Evolutionary conservation across 1,139 yeast genomes (phyloP).

Genomic region (Taphrina communis): DNA sequence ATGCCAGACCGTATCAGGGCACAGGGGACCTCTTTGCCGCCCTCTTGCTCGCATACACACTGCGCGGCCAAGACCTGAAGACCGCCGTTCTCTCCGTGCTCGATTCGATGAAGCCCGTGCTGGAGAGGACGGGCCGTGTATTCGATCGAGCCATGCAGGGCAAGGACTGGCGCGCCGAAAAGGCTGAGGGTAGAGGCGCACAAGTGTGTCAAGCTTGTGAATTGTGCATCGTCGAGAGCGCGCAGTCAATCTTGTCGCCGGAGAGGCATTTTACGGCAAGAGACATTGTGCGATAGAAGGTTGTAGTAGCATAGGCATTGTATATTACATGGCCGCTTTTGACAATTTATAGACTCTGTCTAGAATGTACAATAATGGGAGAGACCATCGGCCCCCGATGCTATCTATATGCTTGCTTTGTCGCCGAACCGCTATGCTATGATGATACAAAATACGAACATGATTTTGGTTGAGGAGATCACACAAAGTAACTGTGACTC

Average conservation of each 20-base stretch:
- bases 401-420: constrained; percentile 7
- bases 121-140: constrained; percentile 20
- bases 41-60: constrained; percentile 35
- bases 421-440: constrained; percentile 5
- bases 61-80: constrained; percentile 6
- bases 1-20: constrained; percentile 83
- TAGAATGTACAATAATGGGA: background rate
- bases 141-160: constrained; percentile 12
- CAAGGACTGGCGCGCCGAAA: constrained; percentile 18
- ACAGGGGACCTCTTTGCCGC: constrained; percentile 93
- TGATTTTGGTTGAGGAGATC: constrained; percentile 34
- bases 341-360: background rate
- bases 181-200: constrained; percentile 28
- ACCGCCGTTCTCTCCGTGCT: constrained; percentile 22
- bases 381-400: background rate
- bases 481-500: constrained; percentile 91
- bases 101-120: constrained; percentile 21
- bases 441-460: background rate
- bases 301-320: background rate
- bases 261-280: background rate
- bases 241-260: constrained; percentile 19
- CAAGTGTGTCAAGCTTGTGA: constrained; percentile 38
- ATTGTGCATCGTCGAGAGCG: constrained; percentile 38
- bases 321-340: background rate
- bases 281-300: background rate